Evolutionary conservation across 2,329 filamentous ascomycete species (phyloP), one percentile per base, ranked within the genome.

Genomic region (Juglanconis juglandina): DNA sequence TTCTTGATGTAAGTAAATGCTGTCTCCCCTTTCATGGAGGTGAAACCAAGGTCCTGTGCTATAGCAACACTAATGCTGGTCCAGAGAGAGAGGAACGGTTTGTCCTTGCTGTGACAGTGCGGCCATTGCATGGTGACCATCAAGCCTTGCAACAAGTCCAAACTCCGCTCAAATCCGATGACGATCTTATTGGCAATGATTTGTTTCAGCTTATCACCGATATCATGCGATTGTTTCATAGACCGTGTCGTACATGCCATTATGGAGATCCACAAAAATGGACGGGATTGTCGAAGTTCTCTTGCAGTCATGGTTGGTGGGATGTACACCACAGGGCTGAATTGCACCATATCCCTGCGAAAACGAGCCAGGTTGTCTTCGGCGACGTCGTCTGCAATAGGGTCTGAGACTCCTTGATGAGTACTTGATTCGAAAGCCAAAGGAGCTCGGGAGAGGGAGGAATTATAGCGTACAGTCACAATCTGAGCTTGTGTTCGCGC

Each of bases 91-190:
- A 82, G 71, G 50, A 78, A 79, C 0, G 79, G 78, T 53, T 76
- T 80, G 7, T 72, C 71, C 37, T 58, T 66, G 69, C 74, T 67
- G 63, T 77, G 67, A 70, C 72, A 53, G 65, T 76, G 63, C 9
- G 76, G 72, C 76, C 82, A 85, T 37, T 73, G 30, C 77, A 71
- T 56, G 71, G 78, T 55, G 64, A 73, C 63, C 14, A 87, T 66
- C 3, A 85, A 60, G 0, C 82, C 82, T 10, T 81, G 72, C 2
- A 87, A 70, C 10, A 85, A 63, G 63, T 86, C 84, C 44, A 85
- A 70, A 52, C 69, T 77, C 54, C 77, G 76, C 58, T 84, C 80
- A n/a, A 75, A 71, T 9, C 80, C 74, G 11, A 82, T 60, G 6
- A 85, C 65, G 33, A 83, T 70, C 58, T 75, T 76, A n/a, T 77